Evolutionary conservation across 164 flowering plant genomes (phyloP).

Genomic region (Taxillus chinensis): DNA sequence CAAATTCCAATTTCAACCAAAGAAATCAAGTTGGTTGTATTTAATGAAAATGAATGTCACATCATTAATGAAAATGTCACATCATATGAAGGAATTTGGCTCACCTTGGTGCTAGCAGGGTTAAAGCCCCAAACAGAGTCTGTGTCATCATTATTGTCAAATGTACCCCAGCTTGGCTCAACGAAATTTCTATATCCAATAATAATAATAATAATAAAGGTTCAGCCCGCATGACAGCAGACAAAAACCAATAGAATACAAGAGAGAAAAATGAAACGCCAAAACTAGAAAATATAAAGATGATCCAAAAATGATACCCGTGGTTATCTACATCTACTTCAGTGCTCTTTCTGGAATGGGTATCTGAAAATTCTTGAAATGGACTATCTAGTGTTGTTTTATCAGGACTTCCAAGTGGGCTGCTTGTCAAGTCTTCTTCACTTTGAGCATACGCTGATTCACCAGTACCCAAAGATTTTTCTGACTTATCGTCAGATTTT

Average conservation of each 20-base stretch:
- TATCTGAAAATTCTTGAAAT: conserved; percentile 32
- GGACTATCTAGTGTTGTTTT: conserved; percentile 27
- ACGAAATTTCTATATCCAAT: conserved; percentile 55
- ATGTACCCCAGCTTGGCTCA: conserved; percentile 79
- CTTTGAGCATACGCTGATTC: conserved; percentile 41
- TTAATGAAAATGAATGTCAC: no score
- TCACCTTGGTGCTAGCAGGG: conserved; percentile 46
- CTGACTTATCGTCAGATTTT: conserved; percentile 24
- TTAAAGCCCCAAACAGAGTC: conserved; percentile 93
- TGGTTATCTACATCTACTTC: conserved; percentile 43
- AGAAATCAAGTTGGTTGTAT: no score
- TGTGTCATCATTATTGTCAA: conserved; percentile 67
- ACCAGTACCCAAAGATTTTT: conserved; percentile 14
- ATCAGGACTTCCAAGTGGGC: conserved; percentile 37
- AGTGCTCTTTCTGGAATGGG: conserved; percentile 30
- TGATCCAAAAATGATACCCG: conserved; percentile 22
- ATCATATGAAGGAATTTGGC: background rate
- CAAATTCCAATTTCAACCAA: no score
- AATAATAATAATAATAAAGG: background rate
- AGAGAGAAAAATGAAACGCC: background rate
- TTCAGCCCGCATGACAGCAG: conserved; percentile 4
- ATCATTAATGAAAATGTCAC: no score
- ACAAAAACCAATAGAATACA: background rate
- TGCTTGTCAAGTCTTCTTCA: conserved; percentile 41
- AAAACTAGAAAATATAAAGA: background rate